A percentile compares a stretch with the other conserved stretches of the same genome.
phyloP scores from a whole-genome alignment of 805 yeast species.

The Ogataea methanolica region DNA sequence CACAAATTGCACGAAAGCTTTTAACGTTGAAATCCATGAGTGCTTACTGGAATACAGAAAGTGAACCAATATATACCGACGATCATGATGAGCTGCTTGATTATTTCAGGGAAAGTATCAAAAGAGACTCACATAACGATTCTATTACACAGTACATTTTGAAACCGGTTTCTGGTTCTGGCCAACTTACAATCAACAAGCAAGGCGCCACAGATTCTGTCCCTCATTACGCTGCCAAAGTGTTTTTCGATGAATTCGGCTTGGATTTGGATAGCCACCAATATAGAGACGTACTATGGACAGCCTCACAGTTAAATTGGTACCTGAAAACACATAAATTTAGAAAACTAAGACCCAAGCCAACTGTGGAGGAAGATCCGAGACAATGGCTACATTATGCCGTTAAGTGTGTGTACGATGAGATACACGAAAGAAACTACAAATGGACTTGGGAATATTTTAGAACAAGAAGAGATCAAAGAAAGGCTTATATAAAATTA shows the following conservation, averaged over 20 bases:
- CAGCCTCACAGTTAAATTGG: conserved; percentile 79
- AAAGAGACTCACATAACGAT: conserved; percentile 22
- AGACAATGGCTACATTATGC: conserved; percentile 79
- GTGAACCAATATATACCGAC: conserved; percentile 41
- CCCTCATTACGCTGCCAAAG: conserved; percentile 70
- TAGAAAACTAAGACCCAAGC: conserved; percentile 62
- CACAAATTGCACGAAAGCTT: conserved; percentile 66
- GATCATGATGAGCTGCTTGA: conserved; percentile 45
- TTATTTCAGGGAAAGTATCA: conserved; percentile 44
- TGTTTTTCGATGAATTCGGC: conserved; percentile 87
- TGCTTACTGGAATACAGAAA: conserved; percentile 78
- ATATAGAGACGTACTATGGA: conserved; percentile 74
- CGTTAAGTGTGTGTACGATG: conserved; percentile 67
- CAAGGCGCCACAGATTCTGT: conserved; percentile 59
- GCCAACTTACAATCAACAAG: conserved; percentile 78
- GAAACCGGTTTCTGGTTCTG: conserved; percentile 86
- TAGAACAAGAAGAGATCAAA: conserved; percentile 63
- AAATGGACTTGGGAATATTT: conserved; percentile 89
- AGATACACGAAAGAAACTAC: conserved; percentile 74
- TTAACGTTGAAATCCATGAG: conserved; percentile 70
- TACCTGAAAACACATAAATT: conserved; percentile 72
- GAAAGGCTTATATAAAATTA: conserved; percentile 59
- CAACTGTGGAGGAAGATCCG: conserved; percentile 57
- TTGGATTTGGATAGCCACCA: conserved; percentile 80
- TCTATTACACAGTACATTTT: conserved; percentile 51